phyloP scores from a whole-genome alignment of 208 protist genomes.

The Angomonas deanei region DNA sequence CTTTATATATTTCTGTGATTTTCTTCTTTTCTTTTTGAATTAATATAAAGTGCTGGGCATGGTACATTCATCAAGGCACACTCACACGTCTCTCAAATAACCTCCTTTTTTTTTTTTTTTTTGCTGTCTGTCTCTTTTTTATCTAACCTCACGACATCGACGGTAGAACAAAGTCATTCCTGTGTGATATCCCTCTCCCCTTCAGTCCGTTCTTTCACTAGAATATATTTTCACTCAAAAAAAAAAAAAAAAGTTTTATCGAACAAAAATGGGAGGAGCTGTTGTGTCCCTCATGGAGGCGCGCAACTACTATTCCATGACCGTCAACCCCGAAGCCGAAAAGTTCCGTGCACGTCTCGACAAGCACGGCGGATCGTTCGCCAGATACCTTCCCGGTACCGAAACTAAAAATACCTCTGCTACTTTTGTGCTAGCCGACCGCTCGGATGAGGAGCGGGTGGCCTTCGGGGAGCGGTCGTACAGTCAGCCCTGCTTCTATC shows the following conservation, averaged over 20 bases:
- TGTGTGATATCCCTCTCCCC: too few relatives aligned
- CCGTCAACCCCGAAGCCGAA: slow-evolving; percentile 5
- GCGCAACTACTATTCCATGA: slow-evolving; percentile 11
- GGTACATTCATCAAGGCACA: neutral
- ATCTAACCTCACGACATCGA: too few relatives aligned
- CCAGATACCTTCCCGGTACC: slow-evolving; percentile 7
- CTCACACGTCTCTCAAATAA: neutral
- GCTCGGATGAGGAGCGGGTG: slow-evolving; percentile 13
- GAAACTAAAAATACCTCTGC: slow-evolving; percentile 12
- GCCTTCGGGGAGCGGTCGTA: slow-evolving; percentile 10
- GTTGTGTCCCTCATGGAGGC: slow-evolving; percentile 15
- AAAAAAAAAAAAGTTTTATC: slow-evolving; percentile 6
- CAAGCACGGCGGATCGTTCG: slow-evolving; percentile 9
- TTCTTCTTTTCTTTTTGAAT: slow-evolving; percentile 14
- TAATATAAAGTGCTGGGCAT: neutral
- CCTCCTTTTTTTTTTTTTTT: slow-evolving; percentile 2
- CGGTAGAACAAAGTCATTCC: too few relatives aligned
- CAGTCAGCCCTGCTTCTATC: slow-evolving; percentile 7
- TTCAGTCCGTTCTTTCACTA: too few relatives aligned
- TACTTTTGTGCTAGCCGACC: slow-evolving; percentile 14
- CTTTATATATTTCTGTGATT: too few relatives aligned
- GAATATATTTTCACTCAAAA: too few relatives aligned
- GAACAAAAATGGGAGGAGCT: neutral
- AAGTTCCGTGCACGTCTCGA: slow-evolving; percentile 4
- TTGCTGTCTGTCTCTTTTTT: neutral